Evolutionary conservation across 306 rosid genomes (phyloP), one percentile per base, ranked within the genome.

Genomic region (Hylodesmum podocarpum): DNA sequence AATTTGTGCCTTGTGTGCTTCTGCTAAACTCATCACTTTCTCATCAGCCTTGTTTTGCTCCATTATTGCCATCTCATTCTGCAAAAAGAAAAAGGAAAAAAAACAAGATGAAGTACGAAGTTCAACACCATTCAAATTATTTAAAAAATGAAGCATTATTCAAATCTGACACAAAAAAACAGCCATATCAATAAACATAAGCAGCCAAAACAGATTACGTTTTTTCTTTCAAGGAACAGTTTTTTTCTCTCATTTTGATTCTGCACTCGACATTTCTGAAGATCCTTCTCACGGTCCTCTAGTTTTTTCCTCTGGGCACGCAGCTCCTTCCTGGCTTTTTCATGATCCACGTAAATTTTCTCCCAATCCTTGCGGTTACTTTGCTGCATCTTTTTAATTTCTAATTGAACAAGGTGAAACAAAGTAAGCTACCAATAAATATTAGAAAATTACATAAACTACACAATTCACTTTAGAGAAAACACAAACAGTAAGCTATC

Each of bases 41-140:
- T 90, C 89, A 22, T 92, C 93, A 27, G 89, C 88, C 79, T 81
- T 87, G 16, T 86, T 87, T 79, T 88, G 96, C 85, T 86, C 96
- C 72, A 70, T 27, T 43, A 87, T 82, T 59, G 96, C 97, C 75
- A 70, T 89, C 72, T 81, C 92, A 83, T 85, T 89, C 97, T 94
- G 80, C 58, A 51, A 61, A 73, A 16, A 16, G 57, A 49, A 33
- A n/a, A n/a, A n/a, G n/a, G n/a, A n/a, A n/a, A n/a, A n/a, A n/a
- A n/a, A n/a, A n/a, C n/a, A n/a, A 64, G 25, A 74, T 11, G 29
- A 39, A 61, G 16, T 27, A 25, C 25, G 3, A 39, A 31, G 81
- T 43, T 21, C 19, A 44, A 70, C 41, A n/a, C n/a, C 53, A 43
- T 31, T 51, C 8, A 22, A 72, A 64, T 34, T 72, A 68, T 33